Conservation (phyloP, 495 filamentous ascomycete genomes). For the Xylaria scruposa region DNA sequence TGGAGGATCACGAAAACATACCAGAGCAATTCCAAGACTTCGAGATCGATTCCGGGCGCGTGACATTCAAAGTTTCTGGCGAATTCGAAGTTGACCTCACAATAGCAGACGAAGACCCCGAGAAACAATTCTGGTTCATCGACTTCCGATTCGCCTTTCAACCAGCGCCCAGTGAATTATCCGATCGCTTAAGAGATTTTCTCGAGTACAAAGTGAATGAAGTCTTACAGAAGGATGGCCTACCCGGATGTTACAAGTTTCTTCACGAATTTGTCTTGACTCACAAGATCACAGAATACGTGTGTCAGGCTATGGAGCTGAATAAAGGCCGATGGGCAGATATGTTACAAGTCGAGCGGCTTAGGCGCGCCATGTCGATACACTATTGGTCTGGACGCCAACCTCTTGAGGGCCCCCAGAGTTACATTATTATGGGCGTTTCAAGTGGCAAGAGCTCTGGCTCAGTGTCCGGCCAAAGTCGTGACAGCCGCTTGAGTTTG, state of each 20-base stretch:
- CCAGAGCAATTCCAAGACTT: conserved; percentile 76
- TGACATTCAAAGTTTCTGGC: conserved; percentile 78
- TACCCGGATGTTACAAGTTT: conserved; percentile 80
- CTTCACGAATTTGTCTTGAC: conserved; percentile 86
- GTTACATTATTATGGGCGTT: conserved; percentile 89
- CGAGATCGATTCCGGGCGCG: conserved; percentile 76
- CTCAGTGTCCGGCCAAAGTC: conserved; percentile 43
- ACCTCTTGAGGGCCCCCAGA: conserved; percentile 66
- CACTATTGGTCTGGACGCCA: conserved; percentile 83
- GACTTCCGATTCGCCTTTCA: conserved; percentile 85
- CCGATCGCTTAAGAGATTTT: conserved; percentile 63
- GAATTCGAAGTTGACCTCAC: conserved; percentile 95
- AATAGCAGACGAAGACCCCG: conserved; percentile 78
- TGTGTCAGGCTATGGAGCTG: conserved; percentile 75
- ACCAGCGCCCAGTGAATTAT: conserved; percentile 66
- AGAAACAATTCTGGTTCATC: conserved; percentile 88
- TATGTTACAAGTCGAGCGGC: conserved; percentile 71
- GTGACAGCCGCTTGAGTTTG: conserved; percentile 61
- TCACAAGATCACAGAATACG: conserved; percentile 81
- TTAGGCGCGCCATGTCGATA: conserved; percentile 79
- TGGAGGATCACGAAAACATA: conserved; percentile 79
- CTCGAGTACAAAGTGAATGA: conserved; percentile 76
- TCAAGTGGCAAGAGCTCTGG: conserved; percentile 62
- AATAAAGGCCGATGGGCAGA: conserved; percentile 74
- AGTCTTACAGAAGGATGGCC: conserved; percentile 65